phyloP scores from a whole-genome alignment of 495 filamentous ascomycete genomes.

The Letharia lupina region DNA sequence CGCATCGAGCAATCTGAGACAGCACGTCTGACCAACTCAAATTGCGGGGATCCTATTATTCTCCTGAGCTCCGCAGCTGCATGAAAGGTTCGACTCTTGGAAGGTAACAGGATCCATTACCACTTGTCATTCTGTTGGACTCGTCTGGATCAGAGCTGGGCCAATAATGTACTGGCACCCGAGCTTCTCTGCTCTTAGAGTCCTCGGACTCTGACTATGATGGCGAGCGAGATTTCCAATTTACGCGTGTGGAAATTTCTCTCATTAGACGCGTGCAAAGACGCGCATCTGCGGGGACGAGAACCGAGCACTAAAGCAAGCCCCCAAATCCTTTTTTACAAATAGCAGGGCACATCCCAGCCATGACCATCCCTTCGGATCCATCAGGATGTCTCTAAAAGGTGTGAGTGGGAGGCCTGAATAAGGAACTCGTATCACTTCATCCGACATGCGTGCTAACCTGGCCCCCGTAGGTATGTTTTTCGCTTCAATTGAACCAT shows the following conservation, averaged over 20 bases:
- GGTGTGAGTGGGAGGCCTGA: slow-evolving; percentile 11
- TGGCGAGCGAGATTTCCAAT: neutral
- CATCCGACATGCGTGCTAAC: neutral
- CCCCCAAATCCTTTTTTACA: slow-evolving; percentile 14
- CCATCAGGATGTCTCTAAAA: neutral
- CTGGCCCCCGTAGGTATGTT: neutral
- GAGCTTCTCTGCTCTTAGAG: neutral
- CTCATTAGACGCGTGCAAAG: slow-evolving; percentile 9
- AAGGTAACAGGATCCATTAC: neutral
- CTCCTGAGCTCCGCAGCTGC: slow-evolving; percentile 14
- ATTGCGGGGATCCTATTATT: neutral
- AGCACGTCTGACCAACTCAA: slow-evolving; percentile 8
- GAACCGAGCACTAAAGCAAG: slow-evolving; percentile 10
- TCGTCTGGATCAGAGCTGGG: neutral
- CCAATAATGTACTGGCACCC: neutral
- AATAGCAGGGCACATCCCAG: slow-evolving; percentile 13
- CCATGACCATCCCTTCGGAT: slow-evolving; percentile 7
- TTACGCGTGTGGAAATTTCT: slow-evolving; percentile 16
- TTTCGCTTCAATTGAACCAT: neutral
- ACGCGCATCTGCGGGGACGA: slow-evolving; percentile 15
- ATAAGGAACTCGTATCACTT: neutral
- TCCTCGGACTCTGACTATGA: neutral
- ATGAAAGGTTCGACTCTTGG: neutral
- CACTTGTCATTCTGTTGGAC: neutral
- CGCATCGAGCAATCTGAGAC: slow-evolving; percentile 6